Base-by-base conservation (phyloP, 805 yeast species). In the Candida awuae region DNA sequence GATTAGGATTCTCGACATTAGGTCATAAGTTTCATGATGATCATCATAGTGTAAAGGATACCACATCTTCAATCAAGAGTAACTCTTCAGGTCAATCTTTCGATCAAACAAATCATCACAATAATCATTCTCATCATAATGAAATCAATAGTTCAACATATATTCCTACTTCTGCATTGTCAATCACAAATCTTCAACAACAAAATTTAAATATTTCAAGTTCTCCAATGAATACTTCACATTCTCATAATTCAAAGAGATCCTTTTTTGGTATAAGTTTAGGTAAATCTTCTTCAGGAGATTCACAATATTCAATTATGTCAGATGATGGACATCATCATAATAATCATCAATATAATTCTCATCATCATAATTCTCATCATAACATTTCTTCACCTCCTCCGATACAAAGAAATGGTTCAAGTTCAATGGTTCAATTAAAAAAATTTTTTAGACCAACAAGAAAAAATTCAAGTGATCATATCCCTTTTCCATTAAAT, bases 371-470 rank as follows among this genome's bases (percentile, higher is more conserved):
- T n/a, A 16, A 22, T 19, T 34, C 34, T 13, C 37, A 37, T 10
- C 15, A 9, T 33, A 34, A 6, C 26, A 28, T 9, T 35, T 8
- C 26, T 3, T 7, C 27, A 16, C 38, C 43, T n/a, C 45, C 54
- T 6, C 38, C 46, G 10, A 36, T 34, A 19, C 34, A 37, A 19
- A 32, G 47, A 35, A 35, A 39, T 21, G 42, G 47, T 34, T 40
- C 54, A 18, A 34, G 42, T 22, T 50, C 85, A 18, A 80, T 80
- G 84, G 79, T 73, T 18, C 87, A 80, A 48, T 62, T 81, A 57
- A 81, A 80, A 53, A 68, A 84, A 52, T 79, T 81, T 49, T 81
- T 81, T 57, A 74, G 83, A 53, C 83, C 84, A 5, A 45, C 41
- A 25, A 58, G 67, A 7, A 70, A 54, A 38, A 54, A 53, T 29